Percentiles rank a stretch among this genome's conserved stretches.
phyloP scores from a whole-genome alignment of 805 yeast species.

The Wickerhamiella siamensis region DNA sequence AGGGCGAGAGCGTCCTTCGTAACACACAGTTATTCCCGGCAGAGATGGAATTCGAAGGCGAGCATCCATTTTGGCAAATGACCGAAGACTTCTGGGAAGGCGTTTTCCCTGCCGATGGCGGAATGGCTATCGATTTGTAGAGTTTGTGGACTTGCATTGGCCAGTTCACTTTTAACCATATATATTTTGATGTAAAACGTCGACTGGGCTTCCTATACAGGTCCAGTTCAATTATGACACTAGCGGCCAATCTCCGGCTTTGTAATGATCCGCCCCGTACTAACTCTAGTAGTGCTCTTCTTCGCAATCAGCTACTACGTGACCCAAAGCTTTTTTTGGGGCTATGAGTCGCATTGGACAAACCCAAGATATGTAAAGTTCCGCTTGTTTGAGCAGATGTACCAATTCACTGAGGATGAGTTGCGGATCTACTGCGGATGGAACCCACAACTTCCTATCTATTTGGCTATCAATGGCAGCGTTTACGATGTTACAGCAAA shows the following conservation, averaged over 20 bases:
- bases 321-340: conserved; percentile 49
- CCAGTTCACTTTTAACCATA: not conserved
- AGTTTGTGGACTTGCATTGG: not conserved
- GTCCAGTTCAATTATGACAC: no score
- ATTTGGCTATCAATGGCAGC: conserved; percentile 43
- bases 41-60: conserved; percentile 3
- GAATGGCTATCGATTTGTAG: conserved; percentile 8
- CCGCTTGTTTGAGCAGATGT: conserved; percentile 16
- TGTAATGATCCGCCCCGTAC: not conserved
- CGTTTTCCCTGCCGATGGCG: conserved; percentile 18
- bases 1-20: conserved; percentile 21
- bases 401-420: conserved; percentile 32
- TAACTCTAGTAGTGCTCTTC: not conserved
- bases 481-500: conserved; percentile 50
- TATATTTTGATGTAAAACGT: no score
- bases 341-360: conserved; percentile 37
- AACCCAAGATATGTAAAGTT: conserved; percentile 31
- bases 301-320: conserved; percentile 21
- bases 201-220: no score
- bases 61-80: conserved; percentile 36
- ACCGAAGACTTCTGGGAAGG: conserved; percentile 67
- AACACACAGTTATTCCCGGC: conserved; percentile 1
- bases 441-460: conserved; percentile 36
- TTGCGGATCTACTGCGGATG: conserved; percentile 40
- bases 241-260: not conserved